Evolutionary conservation across 768 basidiomycete species (phyloP).

Genomic region (Mycena galericulata): DNA sequence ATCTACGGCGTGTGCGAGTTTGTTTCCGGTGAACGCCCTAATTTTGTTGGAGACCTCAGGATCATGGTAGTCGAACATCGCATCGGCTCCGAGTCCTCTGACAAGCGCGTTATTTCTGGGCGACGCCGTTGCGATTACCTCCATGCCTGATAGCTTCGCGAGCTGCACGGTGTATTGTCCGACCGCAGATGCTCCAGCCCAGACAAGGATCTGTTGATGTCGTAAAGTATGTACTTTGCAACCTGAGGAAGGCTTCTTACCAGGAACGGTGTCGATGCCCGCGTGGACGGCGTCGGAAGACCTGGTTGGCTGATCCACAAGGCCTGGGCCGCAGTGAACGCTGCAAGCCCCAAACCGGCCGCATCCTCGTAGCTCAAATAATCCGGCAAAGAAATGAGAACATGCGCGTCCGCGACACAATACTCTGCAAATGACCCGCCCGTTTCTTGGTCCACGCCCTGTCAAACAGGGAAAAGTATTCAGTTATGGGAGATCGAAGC

Average conservation of each 20-base stretch:
- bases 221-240: not conserved
- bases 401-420: conserved; percentile 33
- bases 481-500: not conserved
- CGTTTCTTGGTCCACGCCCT: conserved; percentile 24
- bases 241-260: not conserved
- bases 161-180: conserved; percentile 27
- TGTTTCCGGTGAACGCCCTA: conserved; percentile 35
- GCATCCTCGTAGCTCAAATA: conserved; percentile 32
- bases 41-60: conserved; percentile 40
- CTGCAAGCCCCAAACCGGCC: conserved; percentile 30
- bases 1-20: conserved; percentile 38
- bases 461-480: not conserved
- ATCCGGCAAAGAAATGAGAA: conserved; percentile 32
- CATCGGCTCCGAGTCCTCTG: conserved; percentile 47
- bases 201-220: conserved; percentile 20
- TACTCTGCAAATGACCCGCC: conserved; percentile 34
- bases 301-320: conserved; percentile 31
- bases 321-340: conserved; percentile 34
- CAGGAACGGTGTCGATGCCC: conserved; percentile 25
- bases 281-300: conserved; percentile 31
- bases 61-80: conserved; percentile 50
- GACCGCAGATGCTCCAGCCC: conserved; percentile 30
- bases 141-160: conserved; percentile 52
- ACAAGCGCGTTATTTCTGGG: conserved; percentile 13
- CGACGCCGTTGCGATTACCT: conserved; percentile 59